phyloP scores from a whole-genome alignment of 176 grass and related monocot species.

The Calamus simplicifolius region DNA sequence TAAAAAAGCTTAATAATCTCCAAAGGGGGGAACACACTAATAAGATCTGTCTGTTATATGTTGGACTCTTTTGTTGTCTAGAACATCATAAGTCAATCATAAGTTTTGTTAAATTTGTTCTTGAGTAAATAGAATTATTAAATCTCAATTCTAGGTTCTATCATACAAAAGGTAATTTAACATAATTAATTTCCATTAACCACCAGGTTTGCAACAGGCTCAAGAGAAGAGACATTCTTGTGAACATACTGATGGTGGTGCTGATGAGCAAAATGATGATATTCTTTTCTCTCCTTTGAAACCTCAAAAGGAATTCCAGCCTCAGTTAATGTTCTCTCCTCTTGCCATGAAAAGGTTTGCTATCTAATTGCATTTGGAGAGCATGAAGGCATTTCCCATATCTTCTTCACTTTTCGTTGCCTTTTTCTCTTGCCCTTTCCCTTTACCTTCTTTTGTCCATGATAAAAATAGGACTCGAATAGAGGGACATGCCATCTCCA shows the following conservation, averaged over 20 bases:
- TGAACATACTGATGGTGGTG: slow-evolving; percentile 20
- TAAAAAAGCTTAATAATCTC: no score
- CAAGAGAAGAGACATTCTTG: slow-evolving; percentile 52
- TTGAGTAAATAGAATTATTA: no score
- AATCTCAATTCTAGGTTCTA: no score
- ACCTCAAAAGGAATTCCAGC: slow-evolving; percentile 48
- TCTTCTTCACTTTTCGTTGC: slow-evolving; percentile 5
- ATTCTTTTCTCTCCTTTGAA: slow-evolving; percentile 23
- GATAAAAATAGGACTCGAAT: slow-evolving; percentile 44
- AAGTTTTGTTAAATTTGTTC: no score
- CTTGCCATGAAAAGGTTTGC: slow-evolving; percentile 83
- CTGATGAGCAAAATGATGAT: slow-evolving; percentile 55
- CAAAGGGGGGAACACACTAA: no score
- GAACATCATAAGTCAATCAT: no score
- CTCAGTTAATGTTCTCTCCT: slow-evolving; percentile 24
- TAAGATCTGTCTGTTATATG: no score
- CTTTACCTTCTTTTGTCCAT: not conserved
- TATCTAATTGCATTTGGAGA: slow-evolving; percentile 14
- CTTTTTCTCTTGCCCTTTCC: not conserved
- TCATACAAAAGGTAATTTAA: slow-evolving; percentile 47
- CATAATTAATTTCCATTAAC: slow-evolving; percentile 28
- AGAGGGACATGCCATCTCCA: slow-evolving; percentile 32
- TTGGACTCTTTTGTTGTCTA: no score
- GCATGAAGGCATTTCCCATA: slow-evolving; percentile 13
- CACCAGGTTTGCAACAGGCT: slow-evolving; percentile 23